Evolutionary conservation across 768 basidiomycete species (phyloP).

Genomic region (Suillus subaureus): DNA sequence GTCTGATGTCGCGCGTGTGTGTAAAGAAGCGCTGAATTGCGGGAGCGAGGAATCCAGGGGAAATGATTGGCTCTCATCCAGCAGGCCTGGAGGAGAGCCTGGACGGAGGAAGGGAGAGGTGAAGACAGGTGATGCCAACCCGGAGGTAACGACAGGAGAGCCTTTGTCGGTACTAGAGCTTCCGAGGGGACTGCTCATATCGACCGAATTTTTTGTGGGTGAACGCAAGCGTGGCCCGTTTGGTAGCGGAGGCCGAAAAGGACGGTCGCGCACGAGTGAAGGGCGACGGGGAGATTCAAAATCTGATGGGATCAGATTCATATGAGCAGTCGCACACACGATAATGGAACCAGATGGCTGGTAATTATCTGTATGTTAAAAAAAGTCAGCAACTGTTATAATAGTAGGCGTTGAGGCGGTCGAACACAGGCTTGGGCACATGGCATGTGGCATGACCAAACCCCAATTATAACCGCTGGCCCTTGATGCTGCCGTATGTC

Average conservation of each 20-base stretch:
- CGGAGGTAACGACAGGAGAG: constrained; percentile 10
- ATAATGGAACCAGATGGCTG: background rate
- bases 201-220: constrained; percentile 16
- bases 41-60: constrained; percentile 10
- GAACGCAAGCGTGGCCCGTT: constrained; percentile 26
- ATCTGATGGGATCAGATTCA: constrained; percentile 20
- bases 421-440: constrained; percentile 10
- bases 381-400: background rate
- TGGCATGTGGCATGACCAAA: constrained; percentile 7
- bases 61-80: constrained; percentile 6
- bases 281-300: constrained; percentile 15
- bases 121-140: constrained; percentile 6
- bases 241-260: constrained; percentile 19
- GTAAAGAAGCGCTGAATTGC: constrained; percentile 1
- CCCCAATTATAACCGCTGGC: constrained; percentile 11
- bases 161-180: constrained; percentile 9
- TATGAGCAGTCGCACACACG: background rate
- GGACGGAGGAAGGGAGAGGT: constrained; percentile 4
- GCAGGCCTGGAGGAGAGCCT: constrained; percentile 4
- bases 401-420: constrained; percentile 8
- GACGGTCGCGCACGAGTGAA: constrained; percentile 24
- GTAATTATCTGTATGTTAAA: background rate
- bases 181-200: constrained; percentile 13
- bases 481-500: constrained; percentile 3
- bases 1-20: constrained; percentile 9